phyloP scores from a whole-genome alignment of 345 rosid genomes.

The Corymbia maculata region DNA sequence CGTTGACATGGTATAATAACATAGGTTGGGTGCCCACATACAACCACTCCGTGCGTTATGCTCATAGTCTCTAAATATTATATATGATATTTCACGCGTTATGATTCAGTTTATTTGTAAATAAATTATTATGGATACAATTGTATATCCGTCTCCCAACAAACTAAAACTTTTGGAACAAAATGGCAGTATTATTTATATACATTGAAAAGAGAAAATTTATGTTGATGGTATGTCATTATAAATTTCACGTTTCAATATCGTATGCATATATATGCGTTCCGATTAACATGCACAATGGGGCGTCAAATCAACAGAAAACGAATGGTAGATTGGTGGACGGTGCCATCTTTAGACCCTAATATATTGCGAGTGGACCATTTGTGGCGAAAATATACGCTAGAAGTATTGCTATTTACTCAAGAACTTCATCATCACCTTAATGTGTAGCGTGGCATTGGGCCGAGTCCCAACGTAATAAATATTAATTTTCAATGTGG shows the following conservation, averaged over 20 bases:
- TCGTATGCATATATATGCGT: neutral
- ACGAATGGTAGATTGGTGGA: neutral
- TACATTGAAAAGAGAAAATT: neutral
- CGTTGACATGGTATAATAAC: neutral
- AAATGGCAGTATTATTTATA: neutral
- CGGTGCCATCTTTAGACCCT: no score
- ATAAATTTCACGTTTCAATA: neutral
- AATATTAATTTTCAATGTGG: no score
- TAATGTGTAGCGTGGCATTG: no score
- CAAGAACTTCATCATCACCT: no score
- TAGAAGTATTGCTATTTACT: no score
- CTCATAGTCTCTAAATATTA: neutral
- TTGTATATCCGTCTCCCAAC: neutral
- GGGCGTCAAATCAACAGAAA: neutral
- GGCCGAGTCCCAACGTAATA: no score
- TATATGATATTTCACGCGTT: neutral
- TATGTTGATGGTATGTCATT: neutral
- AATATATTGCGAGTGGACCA: no score
- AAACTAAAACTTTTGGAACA: neutral
- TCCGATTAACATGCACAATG: neutral
- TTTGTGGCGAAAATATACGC: no score
- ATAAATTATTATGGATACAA: neutral
- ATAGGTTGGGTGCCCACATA: neutral
- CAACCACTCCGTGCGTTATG: neutral
- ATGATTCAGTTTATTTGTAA: neutral